Base-by-base conservation (phyloP, 352 stramenopile genomes). In the Peronospora destructor region DNA sequence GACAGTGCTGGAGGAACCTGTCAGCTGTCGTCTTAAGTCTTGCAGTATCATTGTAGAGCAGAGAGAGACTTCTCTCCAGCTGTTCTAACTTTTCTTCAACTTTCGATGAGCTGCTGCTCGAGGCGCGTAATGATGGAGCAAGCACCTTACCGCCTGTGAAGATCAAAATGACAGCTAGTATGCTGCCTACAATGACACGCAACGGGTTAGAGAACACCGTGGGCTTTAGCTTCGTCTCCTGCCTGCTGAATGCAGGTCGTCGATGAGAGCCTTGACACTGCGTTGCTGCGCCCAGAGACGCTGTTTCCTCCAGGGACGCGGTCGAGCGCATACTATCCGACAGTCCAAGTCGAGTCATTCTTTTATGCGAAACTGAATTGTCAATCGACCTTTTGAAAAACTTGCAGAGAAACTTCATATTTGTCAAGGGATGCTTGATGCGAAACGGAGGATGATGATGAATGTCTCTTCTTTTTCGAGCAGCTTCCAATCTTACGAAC, bases 241-340 rank as follows among this genome's bases (percentile, higher is more conserved):
- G 34, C 9, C 47, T 29, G 19, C 3, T 53, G 7, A n/a, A 17
- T 25, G 35, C 19, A 21, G 2, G 30, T 28, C 17, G 23, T 6
- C 19, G 47, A 45, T 47, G 48, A 29, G 47, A 35, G 8, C 14
- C 8, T 12, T 21, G 49, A n/a, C 33, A 48, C 29, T 63, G 39
- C 10, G 37, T 16, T 35, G 53, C 40, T 28, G 47, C 33, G 25
- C 46, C 17, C 3, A 59, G 34, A 48, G 59, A 35, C 34, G 56
- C 55, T 10, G 52, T 66, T 17, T 56, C 30, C 23, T 56, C 55
- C 14, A 60, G 10, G 14, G 59, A 60, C 43, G 43, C 50, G n/a
- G 47, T 57, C 5, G 63, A 68, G 55, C 59, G 54, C 63, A 72
- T 72, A 39, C 63, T 72, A n/a, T 72, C 63, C 0, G 63, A 72